Conservation (phyloP, 2,329 filamentous ascomycete genomes). For the Fusarium sp. region DNA sequence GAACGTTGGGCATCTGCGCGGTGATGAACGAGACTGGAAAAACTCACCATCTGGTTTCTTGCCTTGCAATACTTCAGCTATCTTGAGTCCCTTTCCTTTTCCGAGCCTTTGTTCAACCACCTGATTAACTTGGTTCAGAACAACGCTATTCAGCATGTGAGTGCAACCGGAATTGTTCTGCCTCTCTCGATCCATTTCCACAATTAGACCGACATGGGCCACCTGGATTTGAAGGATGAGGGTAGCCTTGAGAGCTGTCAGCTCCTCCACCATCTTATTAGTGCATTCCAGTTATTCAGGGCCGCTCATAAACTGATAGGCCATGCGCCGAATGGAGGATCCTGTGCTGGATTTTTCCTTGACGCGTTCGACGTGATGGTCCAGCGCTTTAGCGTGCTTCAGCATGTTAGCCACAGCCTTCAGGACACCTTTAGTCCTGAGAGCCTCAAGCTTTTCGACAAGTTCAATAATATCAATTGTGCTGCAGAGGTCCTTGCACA, state of each 20-base stretch:
- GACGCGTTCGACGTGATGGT: background rate
- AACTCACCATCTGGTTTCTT: conserved; percentile 1
- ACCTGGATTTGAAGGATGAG: conserved; percentile 15
- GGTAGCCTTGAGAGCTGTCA: conserved; percentile 3
- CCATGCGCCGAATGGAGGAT: background rate
- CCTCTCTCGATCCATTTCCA: background rate
- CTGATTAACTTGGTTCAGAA: conserved; percentile 8
- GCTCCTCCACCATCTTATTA: conserved; percentile 2
- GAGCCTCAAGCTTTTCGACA: background rate
- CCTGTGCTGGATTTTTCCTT: conserved; percentile 1
- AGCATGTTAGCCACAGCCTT: conserved; percentile 8
- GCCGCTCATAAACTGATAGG: conserved; percentile 7
- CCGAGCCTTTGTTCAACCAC: conserved; percentile 9
- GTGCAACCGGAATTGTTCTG: background rate
- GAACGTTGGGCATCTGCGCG: background rate
- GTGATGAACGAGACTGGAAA: no score
- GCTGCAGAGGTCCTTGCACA: background rate
- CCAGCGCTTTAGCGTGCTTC: conserved; percentile 4
- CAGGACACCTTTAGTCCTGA: conserved; percentile 1
- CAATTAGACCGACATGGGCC: background rate
- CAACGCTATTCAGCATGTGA: conserved; percentile 1
- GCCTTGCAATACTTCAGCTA: conserved; percentile 3
- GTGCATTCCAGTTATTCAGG: conserved; percentile 4
- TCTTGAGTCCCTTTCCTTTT: conserved; percentile 5
- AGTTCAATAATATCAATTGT: conserved; percentile 8